phyloP scores from a whole-genome alignment of 257 asterid genomes.

The Solanum boliviense region DNA sequence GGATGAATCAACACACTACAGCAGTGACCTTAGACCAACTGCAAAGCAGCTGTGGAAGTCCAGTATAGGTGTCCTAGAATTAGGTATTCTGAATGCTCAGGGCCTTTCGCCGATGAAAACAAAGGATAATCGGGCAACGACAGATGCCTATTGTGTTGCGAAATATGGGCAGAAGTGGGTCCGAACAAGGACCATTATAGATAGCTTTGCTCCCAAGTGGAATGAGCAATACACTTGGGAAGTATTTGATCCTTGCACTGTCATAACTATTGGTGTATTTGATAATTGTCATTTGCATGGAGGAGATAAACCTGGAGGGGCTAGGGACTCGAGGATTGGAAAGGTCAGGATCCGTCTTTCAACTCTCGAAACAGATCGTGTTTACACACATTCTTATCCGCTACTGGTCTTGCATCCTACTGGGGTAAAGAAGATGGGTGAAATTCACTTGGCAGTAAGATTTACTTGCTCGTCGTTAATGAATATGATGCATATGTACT shows the following conservation, averaged over 20 bases:
- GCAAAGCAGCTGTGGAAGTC: slow-evolving; percentile 15
- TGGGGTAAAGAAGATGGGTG: slow-evolving; percentile 15
- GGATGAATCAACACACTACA: slow-evolving; percentile 15
- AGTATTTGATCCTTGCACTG: slow-evolving; percentile 14
- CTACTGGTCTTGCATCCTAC: slow-evolving; percentile 3
- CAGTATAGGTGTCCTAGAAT: slow-evolving; percentile 5
- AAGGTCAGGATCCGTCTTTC: slow-evolving; percentile 12
- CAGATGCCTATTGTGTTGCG: slow-evolving; percentile 16
- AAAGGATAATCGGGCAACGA: slow-evolving; percentile 5
- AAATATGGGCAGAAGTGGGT: slow-evolving; percentile 16
- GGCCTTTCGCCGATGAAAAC: slow-evolving; percentile 12
- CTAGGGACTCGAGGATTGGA: slow-evolving; percentile 6
- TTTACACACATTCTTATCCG: slow-evolving; percentile 4
- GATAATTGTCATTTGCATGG: slow-evolving; percentile 8
- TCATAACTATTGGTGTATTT: slow-evolving; percentile 14
- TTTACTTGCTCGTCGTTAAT: slow-evolving; percentile 5
- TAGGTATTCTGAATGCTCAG: slow-evolving; percentile 5
- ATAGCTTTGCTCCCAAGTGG: slow-evolving; percentile 5
- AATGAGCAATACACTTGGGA: slow-evolving; percentile 21
- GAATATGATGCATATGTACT: slow-evolving; percentile 6
- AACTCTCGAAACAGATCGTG: slow-evolving; percentile 5
- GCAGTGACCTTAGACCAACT: slow-evolving; percentile 18
- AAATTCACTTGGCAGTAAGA: slow-evolving; percentile 5
- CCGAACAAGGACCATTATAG: slow-evolving; percentile 9
- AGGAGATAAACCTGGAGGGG: neutral